Percentiles rank a stretch among this genome's conserved stretches.
These are phyloP conservation scores for Ramularia endophylla DNA, from an alignment of 2,329 filamentous ascomycete species.

Conservation along the genomic window DNA sequence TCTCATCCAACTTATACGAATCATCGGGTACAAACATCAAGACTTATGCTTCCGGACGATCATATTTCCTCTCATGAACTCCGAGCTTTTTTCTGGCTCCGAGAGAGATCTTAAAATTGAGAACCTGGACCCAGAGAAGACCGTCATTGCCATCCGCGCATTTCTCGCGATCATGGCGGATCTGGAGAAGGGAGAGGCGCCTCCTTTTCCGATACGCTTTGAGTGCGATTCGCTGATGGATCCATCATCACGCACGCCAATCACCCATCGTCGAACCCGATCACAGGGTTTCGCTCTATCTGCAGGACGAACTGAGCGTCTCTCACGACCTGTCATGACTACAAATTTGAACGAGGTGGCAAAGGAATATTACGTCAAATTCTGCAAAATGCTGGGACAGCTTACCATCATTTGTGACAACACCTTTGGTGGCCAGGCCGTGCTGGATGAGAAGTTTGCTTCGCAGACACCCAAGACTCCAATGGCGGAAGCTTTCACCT, in stretches of 20 bases:
- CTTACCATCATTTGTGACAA: conserved; percentile 97
- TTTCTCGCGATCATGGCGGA: conserved; percentile 93
- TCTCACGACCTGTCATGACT: conserved; percentile 59
- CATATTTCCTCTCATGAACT: conserved; percentile 93
- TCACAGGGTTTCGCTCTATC: conserved; percentile 33
- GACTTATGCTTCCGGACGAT: conserved; percentile 89
- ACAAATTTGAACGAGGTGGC: conserved; percentile 65
- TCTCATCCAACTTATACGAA: conserved; percentile 85
- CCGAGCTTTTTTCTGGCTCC: conserved; percentile 65
- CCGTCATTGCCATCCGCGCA: conserved; percentile 93
- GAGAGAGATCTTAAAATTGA: conserved; percentile 76
- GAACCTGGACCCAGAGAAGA: conserved; percentile 89
- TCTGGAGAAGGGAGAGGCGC: conserved; percentile 76
- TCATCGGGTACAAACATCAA: conserved; percentile 88
- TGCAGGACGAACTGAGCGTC: conserved; percentile 53
- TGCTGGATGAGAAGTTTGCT: conserved; percentile 89
- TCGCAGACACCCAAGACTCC: conserved; percentile 81
- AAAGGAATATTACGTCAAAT: conserved; percentile 79
- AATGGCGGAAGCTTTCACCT: conserved; percentile 89
- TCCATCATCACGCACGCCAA: conserved; percentile 32
- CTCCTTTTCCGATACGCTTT: conserved; percentile 73
- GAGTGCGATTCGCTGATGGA: conserved; percentile 41
- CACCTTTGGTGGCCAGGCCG: conserved; percentile 92
- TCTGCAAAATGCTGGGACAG: conserved; percentile 92
- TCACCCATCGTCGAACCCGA: conserved; percentile 30